These are phyloP conservation scores for Blastocystis sp. DNA, from an alignment of 352 stramenopile genomes.

Conservation along the genomic window DNA sequence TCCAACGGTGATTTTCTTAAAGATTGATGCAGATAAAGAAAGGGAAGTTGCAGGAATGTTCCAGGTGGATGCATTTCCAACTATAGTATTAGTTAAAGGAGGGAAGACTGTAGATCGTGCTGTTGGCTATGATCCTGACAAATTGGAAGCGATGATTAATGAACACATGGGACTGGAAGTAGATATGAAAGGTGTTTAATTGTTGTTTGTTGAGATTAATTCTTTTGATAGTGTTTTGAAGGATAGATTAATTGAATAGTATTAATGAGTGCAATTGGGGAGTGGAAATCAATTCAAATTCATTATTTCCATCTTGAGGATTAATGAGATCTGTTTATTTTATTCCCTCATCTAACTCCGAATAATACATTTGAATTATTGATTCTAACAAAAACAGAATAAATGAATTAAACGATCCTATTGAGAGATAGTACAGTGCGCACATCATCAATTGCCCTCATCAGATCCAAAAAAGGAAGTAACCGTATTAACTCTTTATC, in stretches of 20 bases:
- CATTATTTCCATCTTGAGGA: not conserved
- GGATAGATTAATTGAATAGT: not conserved
- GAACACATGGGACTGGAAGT: slow-evolving; percentile 10
- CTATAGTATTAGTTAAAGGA: slow-evolving; percentile 22
- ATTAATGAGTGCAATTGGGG: not conserved
- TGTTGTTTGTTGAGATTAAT: not conserved
- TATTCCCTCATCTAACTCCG: not conserved
- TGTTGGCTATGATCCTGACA: slow-evolving; percentile 18
- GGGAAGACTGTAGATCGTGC: not conserved
- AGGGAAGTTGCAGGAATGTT: not conserved
- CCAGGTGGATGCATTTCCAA: slow-evolving; percentile 26
- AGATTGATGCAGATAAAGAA: slow-evolving; percentile 40
- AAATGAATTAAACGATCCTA: not conserved
- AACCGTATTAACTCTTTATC: slow-evolving; percentile 49
- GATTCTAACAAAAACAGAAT: not conserved
- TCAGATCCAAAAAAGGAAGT: slow-evolving; percentile 56
- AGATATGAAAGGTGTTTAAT: not conserved
- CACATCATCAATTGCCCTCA: slow-evolving; percentile 41
- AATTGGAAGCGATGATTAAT: not conserved
- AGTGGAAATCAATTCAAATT: not conserved
- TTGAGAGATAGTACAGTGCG: slow-evolving; percentile 1
- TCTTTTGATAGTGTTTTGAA: not conserved
- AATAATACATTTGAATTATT: not conserved
- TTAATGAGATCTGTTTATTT: not conserved
- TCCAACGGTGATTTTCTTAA: slow-evolving; percentile 54